Evolutionary conservation across 78 protist species (phyloP), one percentile per base, ranked within the genome.

Genomic region (Dictyostelium brefeldianum): DNA sequence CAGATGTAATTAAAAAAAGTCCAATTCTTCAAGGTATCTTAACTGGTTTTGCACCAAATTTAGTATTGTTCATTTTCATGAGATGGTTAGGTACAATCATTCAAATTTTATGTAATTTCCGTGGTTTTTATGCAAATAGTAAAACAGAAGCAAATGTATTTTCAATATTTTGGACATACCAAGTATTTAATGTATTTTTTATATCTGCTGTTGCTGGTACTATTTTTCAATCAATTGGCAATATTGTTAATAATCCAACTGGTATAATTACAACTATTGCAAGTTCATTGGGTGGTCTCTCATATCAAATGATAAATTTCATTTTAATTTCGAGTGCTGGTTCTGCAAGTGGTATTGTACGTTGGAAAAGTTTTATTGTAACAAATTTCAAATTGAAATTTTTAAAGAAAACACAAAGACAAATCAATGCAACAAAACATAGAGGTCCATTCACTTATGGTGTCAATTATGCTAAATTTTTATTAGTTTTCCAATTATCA

Each of bases 121-220:
- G 48, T 53, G 95, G 95, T 17, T 90, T n/a, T 54, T 59, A 47
- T 22, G 48, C 95, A 4, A 25, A 75, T 15, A 56, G 81, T 15
- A 27, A 27, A 25, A 69, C 73, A 48, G 94, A 81, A 12, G 62
- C 75, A 14, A 71, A 84, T 0, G 91, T 92, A 2, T 84, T 74
- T 56, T 50, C 78, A n/a, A 92, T 75, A 43, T 92, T 78, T 78
- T 92, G 75, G 56, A 8, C 75, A 31, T 92, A 83, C 57, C 53
- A 65, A 18, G 87, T 92, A 47, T 73, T 92, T 78, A 92, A 92
- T 48, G 96, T 92, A 5, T 92, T 92, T 73, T 73, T 92, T 5
- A 78, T 92, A 8, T 81, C 96, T 43, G 92, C 89, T 3, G 83
- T 92, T 56, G 96, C 96, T 51, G 96, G 96, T 74, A 48, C 96